Evolutionary conservation across 169 alveolate species (phyloP).

Genomic region (Plasmodium cynomolgi): DNA sequence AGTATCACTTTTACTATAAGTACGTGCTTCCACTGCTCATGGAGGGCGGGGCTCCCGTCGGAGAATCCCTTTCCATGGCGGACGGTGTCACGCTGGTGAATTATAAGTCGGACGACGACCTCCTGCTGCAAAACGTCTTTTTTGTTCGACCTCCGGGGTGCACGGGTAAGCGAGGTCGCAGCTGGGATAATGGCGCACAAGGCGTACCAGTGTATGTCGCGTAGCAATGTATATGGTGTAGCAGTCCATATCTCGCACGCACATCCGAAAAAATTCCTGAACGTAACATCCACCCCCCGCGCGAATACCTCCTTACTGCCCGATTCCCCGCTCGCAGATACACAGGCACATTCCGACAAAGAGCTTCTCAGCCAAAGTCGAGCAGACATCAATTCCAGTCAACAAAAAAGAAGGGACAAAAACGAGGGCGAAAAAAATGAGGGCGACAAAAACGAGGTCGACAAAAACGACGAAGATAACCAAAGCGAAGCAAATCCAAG

Average conservation of each 20-base stretch:
- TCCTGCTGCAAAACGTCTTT: slow-evolving; percentile 45
- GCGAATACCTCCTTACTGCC: background rate
- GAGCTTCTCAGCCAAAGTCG: background rate
- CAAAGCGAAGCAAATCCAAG: background rate
- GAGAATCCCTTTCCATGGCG: slow-evolving; percentile 1
- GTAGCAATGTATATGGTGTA: background rate
- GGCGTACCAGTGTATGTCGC: background rate
- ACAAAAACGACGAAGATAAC: background rate
- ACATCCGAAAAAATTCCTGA: background rate
- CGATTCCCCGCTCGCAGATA: background rate
- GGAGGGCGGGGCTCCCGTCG: background rate
- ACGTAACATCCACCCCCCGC: background rate
- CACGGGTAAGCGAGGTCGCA: background rate
- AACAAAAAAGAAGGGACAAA: background rate
- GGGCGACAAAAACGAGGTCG: background rate
- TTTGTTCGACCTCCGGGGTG: background rate
- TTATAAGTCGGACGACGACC: slow-evolving; percentile 45
- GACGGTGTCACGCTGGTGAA: slow-evolving; percentile 25
- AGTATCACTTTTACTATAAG: slow-evolving; percentile 70
- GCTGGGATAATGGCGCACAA: too few species aligned
- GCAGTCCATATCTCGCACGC: background rate
- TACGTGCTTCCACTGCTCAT: slow-evolving; percentile 25
- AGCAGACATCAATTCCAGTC: background rate
- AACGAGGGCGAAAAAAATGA: background rate
- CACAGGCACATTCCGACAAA: background rate